Conservation (phyloP, 2,329 filamentous ascomycete genomes). For the Botrytis paeoniae region DNA sequence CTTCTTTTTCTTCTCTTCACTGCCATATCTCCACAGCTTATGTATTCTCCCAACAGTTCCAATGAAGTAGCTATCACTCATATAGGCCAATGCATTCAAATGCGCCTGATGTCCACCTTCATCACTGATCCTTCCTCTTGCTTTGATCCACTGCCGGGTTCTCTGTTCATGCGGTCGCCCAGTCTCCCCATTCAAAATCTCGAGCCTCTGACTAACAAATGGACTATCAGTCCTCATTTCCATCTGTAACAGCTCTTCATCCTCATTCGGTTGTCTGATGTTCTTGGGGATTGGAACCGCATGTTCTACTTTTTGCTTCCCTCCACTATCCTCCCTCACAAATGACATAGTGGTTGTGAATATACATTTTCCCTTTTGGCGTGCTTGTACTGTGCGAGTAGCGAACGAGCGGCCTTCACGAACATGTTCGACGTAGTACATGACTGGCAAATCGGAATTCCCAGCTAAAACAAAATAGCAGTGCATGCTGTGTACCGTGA, state of each 20-base stretch:
- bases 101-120: constrained; percentile 76
- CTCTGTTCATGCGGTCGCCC: constrained; percentile 62
- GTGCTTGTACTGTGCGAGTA: constrained; percentile 92
- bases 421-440: constrained; percentile 94
- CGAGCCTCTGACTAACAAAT: constrained; percentile 56
- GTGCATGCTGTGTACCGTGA: constrained; percentile 92
- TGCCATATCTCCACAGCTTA: constrained; percentile 70
- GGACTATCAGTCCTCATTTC: constrained; percentile 41
- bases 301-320: constrained; percentile 58
- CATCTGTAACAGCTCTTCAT: constrained; percentile 42
- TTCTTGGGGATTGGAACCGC: constrained; percentile 55
- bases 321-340: constrained; percentile 61
- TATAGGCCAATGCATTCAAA: constrained; percentile 84
- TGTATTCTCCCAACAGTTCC: constrained; percentile 82
- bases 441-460: constrained; percentile 76
- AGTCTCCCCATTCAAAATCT: constrained; percentile 52
- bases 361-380: constrained; percentile 83
- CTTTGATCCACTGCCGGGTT: constrained; percentile 71
- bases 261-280: constrained; percentile 41
- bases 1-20: constrained; percentile 13
- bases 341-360: constrained; percentile 96
- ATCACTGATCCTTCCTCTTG: constrained; percentile 69
- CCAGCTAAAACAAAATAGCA: constrained; percentile 98
- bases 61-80: constrained; percentile 91
- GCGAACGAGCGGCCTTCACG: constrained; percentile 86